Base-by-base conservation (phyloP, 371 early-diverging fungal genomes). In the Syncephalis fuscata region DNA sequence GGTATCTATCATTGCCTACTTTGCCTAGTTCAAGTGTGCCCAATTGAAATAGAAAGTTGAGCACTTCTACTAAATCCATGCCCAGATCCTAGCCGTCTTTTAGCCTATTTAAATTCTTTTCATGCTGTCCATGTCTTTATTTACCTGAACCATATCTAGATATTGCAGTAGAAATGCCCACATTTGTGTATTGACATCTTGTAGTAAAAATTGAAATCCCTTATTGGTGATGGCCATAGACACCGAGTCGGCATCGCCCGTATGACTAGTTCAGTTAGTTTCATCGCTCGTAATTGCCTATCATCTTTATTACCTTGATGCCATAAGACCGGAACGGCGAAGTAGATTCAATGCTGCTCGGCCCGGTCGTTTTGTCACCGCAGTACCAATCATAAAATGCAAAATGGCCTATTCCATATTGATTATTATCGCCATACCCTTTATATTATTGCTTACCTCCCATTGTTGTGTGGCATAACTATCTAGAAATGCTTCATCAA, bases 141-240 rank as follows among this genome's bases (percentile, higher is more conserved):
- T 44, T 62, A 70, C 75, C 63, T 86, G 85, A 3, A 87, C 85
- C 74, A 89, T 71, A 27, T 84, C 76, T 39, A 93, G 62, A 57
- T 96, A 96, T 61, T 93, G 92, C 46, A 96, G 62, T 45, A 96
- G 59, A 43, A 96, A 82, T 1, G 88, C 85, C 97, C 95, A 89
- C 1, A 92, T 87, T 71, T 96, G 95, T 16, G 88, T 78, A 51
- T 85, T 82, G 15, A 85, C 72, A 57, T 96, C 93, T 60, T 91
- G 92, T 22, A 96, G 63, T 39, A 96, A 59, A 60, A 96, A 96
- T 55, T 94, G 94, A 58, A 96, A 96, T 1, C 97, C 97, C 49
- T 85, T 84, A 63, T 87, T 90, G 14, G 93, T 92, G 51, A 96
- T 96, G 39, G 68, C 55, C 49, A 73, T 53, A 1, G 63, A 62